Conservation (phyloP, 2,329 filamentous ascomycete genomes). For the Ophiosphaerella narmari region DNA sequence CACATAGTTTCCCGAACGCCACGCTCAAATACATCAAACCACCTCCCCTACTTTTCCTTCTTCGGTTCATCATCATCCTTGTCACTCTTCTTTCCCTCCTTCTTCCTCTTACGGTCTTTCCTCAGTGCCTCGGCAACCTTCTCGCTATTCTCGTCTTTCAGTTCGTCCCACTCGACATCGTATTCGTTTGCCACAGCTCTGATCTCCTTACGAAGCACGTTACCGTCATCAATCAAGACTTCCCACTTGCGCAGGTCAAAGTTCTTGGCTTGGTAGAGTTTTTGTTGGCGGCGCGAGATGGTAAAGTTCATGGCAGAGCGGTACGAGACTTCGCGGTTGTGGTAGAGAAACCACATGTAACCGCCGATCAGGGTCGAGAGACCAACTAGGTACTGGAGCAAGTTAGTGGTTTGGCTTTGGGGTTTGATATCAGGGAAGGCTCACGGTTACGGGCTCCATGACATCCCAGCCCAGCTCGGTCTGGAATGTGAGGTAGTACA, state of each 20-base stretch:
- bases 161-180: slow-evolving; percentile 87
- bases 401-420: not conserved
- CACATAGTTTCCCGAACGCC: not conserved
- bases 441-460: slow-evolving; percentile 80
- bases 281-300: slow-evolving; percentile 75
- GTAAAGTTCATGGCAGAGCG: slow-evolving; percentile 86
- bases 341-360: slow-evolving; percentile 92
- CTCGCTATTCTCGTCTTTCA: slow-evolving; percentile 71
- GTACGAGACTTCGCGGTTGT: slow-evolving; percentile 88
- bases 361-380: slow-evolving; percentile 84
- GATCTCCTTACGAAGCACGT: slow-evolving; percentile 76
- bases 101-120: slow-evolving; percentile 51
- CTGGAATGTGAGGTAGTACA: slow-evolving; percentile 70
- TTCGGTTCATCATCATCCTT: slow-evolving; percentile 30
- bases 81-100: slow-evolving; percentile 43
- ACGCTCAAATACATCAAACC: not conserved
- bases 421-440: slow-evolving; percentile 5
- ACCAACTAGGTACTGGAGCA: slow-evolving; percentile 72
- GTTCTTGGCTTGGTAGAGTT: slow-evolving; percentile 74
- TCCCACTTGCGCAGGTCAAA: slow-evolving; percentile 83
- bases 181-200: slow-evolving; percentile 82
- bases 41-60: not conserved
- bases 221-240: slow-evolving; percentile 76
- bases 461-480: slow-evolving; percentile 87
- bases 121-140: slow-evolving; percentile 58